Evolutionary conservation across 192 early-diverging fungal species (phyloP), one percentile per base, ranked within the genome.

Genomic region (Phlyctochytrium planicorne): DNA sequence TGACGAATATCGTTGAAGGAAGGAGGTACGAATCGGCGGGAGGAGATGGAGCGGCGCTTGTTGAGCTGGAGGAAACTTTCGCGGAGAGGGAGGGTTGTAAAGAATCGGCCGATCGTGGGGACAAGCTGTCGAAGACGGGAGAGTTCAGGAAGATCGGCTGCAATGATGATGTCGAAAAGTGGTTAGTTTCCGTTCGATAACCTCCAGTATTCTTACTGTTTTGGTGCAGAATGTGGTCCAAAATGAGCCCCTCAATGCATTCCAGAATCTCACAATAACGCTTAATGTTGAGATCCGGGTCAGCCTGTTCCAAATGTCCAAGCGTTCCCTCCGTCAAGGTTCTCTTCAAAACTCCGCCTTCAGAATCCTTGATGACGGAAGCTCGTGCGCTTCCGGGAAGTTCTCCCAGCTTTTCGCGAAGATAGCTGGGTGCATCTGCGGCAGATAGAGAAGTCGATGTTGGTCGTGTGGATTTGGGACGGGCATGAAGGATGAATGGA

Each of bases 1-100:
- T 91, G 85, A 10, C 93, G 86, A 63, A 96, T 82, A 63, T 96
- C 94, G 83, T 96, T 96, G 82, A 96, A 96, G 64, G 86, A 89
- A 1, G 94, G 94, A 64, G 94, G 91, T 23, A 96, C 92, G 70
- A 88, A 89, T 30, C 88, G 85, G 63, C 94, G 84, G 0, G 84
- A 86, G 14, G 90, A 84, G 34, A 96, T 92, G 2, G 85, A 80
- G 62, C 91, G 72, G 32, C 81, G 78, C 1, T 67, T 63, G 78
- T 96, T 88, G 50, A 88, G 82, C n/a, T 67, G 68, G 52, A 88
- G 68, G 78, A 95, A 96, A 12, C 89, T 85, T 16, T 76, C 80
- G 17, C 78, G 76, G 27, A 96, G 79, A 23, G 93, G 93, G 60
- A 96, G 83, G 1, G 81, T 78, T 3, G 94, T 94, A 73, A 91